Evolutionary conservation across 2,329 filamentous ascomycete species (phyloP), one percentile per base, ranked within the genome.

Genomic region (Dryadomyces quercivorus): DNA sequence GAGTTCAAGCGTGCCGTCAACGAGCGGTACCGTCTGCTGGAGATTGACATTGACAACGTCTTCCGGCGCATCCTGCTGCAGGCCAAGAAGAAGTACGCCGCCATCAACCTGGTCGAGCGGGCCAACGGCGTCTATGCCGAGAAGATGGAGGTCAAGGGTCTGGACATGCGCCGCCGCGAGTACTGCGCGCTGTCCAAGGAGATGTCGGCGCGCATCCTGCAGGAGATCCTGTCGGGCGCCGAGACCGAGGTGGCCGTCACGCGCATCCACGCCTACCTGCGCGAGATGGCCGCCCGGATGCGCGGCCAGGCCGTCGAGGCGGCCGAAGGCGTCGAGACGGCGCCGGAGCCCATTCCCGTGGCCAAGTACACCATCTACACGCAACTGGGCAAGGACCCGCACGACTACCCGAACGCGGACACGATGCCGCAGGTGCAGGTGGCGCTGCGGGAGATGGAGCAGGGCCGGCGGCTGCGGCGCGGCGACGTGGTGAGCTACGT

Each of bases 71-170:
- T 98, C 55, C 73, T 98, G 43, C 76, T 98, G 15, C 93, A 97
- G 65, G 92, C 93, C 34, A 98, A 98, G 78, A 98, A 98, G 76
- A 98, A 98, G 75, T 98, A 98, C 69, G 93, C 93, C 9, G 93
- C 93, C 44, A 87, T 98, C 69, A 97, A 95, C 67, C 82, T 97
- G 67, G 82, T 93, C 7, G 88, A 96, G 63, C 77, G 87, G 21
- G 86, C 94, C 63, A 90, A 89, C 61, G 91, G 90, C 62, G 94
- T 92, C 67, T 95, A 85, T 65, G 76, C 92, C 47, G 92, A 97
- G 67, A 92, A 95, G 72, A 86, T 98, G 70, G 93, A 98, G 68
- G 88, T 98, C 65, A 98, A 98, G 71, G 93, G 93, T 74, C 79
- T 98, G 50, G 93, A 98, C 65, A 98, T 98, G 93, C 89, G 86